Percentiles rank a stretch among this genome's conserved stretches.
phyloP scores from a whole-genome alignment of 192 early-diverging fungal species.

The Backusella morwellensis region DNA sequence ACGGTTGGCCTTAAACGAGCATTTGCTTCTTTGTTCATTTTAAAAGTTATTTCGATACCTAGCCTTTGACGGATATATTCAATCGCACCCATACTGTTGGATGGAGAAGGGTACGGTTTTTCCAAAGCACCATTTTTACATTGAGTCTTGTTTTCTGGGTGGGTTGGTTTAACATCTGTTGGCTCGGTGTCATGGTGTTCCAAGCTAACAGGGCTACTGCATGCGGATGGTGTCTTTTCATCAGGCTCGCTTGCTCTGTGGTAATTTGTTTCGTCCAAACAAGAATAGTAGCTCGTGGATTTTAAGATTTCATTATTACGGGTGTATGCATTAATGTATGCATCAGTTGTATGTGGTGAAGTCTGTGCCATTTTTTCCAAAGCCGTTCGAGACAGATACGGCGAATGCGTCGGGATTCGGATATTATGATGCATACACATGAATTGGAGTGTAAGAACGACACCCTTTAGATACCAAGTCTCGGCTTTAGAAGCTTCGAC shows the following conservation, averaged over 20 bases:
- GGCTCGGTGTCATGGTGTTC: not conserved
- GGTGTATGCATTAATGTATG: slow-evolving; percentile 21
- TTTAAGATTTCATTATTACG: slow-evolving; percentile 23
- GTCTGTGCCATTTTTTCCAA: slow-evolving; percentile 16
- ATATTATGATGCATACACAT: slow-evolving; percentile 27
- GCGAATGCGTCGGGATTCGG: slow-evolving; percentile 21
- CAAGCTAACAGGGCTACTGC: too few species aligned
- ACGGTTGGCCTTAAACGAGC: slow-evolving; percentile 17
- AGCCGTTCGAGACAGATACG: slow-evolving; percentile 17
- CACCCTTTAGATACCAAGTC: slow-evolving; percentile 44
- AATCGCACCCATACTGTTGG: slow-evolving; percentile 22
- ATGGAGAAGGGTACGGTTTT: not conserved
- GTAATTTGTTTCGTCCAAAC: not conserved
- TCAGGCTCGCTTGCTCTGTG: not conserved
- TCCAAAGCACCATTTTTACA: too few species aligned
- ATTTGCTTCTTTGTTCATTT: not conserved
- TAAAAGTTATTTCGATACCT: slow-evolving; percentile 14
- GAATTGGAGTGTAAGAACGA: slow-evolving; percentile 44
- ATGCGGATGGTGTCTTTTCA: not conserved
- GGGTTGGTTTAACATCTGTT: not conserved
- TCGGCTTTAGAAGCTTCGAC: slow-evolving; percentile 42
- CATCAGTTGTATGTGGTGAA: slow-evolving; percentile 25
- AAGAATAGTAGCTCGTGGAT: not conserved
- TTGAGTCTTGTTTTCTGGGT: not conserved
- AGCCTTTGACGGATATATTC: slow-evolving; percentile 26